phyloP scores from a whole-genome alignment of 148 eudicot genomes.

The Mesembryanthemum crystallinum region DNA sequence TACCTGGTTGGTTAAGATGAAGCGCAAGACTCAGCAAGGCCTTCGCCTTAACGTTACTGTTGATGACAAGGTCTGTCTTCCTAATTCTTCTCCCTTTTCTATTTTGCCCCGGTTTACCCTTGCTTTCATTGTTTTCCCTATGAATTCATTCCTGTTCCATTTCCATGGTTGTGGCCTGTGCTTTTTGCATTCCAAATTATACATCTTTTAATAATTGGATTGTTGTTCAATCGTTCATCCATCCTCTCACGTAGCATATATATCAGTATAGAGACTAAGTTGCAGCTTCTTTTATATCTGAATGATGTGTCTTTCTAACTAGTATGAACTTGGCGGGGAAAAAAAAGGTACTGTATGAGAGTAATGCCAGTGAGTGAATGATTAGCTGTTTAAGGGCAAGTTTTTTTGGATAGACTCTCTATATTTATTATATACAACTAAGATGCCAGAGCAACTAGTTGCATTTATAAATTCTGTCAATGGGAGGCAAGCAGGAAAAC shows the following conservation, averaged over 20 bases:
- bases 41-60: slow-evolving; percentile 57
- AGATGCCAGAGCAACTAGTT: background rate
- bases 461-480: background rate
- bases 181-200: no score
- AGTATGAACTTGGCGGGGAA: background rate
- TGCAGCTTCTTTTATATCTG: no score
- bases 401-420: background rate
- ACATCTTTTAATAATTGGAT: no score
- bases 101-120: no score
- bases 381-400: background rate
- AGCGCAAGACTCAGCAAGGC: slow-evolving; percentile 51
- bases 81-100: background rate
- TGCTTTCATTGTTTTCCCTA: no score
- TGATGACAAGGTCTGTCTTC: slow-evolving; percentile 75
- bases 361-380: background rate
- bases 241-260: no score
- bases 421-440: background rate
- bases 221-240: no score
- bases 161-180: no score
- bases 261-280: no score
- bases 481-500: background rate
- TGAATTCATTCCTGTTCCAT: no score
- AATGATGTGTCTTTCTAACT: no score
- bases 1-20: slow-evolving; percentile 57
- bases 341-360: background rate